Percentiles rank a stretch among this genome's conserved stretches.
phyloP scores from a whole-genome alignment of 768 basidiomycete species.

The Daedalea quercina region DNA sequence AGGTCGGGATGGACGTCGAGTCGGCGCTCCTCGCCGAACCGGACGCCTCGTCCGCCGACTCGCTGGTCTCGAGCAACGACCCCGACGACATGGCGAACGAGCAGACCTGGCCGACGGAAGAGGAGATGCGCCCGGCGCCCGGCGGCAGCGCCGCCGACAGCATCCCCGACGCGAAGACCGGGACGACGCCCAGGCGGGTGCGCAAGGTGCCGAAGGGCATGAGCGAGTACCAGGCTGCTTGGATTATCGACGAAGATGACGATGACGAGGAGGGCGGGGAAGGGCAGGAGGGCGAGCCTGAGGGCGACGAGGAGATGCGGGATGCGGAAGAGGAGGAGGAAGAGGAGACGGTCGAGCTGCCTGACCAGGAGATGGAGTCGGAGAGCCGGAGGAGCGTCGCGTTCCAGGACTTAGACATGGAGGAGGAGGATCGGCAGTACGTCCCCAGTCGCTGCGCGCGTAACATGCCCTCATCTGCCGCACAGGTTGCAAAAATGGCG shows the following conservation, averaged over 20 bases:
- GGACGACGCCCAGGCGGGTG: constrained; percentile 76
- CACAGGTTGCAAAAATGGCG: constrained; percentile 60
- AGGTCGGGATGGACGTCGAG: constrained; percentile 60
- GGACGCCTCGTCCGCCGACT: constrained; percentile 63
- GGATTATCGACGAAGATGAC: constrained; percentile 82
- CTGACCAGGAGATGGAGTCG: constrained; percentile 51
- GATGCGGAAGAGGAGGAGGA: constrained; percentile 53
- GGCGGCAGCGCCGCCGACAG: constrained; percentile 21
- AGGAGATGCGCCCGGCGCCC: constrained; percentile 65
- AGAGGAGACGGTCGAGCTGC: constrained; percentile 57
- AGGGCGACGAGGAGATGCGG: constrained; percentile 52
- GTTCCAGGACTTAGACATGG: constrained; percentile 74
- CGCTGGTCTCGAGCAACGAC: constrained; percentile 79
- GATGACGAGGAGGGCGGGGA: constrained; percentile 32
- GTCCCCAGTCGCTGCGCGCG: constrained; percentile 19
- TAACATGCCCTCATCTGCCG: not conserved
- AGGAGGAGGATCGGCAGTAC: constrained; percentile 85
- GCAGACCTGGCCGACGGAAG: constrained; percentile 98
- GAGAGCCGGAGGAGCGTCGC: constrained; percentile 45
- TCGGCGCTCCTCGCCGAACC: constrained; percentile 60
- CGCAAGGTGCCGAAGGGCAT: constrained; percentile 89
- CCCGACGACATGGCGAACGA: constrained; percentile 90
- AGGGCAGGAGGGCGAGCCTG: constrained; percentile 24
- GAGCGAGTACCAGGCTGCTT: constrained; percentile 94
- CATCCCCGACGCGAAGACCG: constrained; percentile 58